These are phyloP conservation scores for Torrubiellomyces zombiae DNA, from an alignment of 2,329 filamentous ascomycete genomes.

Conservation along the genomic window DNA sequence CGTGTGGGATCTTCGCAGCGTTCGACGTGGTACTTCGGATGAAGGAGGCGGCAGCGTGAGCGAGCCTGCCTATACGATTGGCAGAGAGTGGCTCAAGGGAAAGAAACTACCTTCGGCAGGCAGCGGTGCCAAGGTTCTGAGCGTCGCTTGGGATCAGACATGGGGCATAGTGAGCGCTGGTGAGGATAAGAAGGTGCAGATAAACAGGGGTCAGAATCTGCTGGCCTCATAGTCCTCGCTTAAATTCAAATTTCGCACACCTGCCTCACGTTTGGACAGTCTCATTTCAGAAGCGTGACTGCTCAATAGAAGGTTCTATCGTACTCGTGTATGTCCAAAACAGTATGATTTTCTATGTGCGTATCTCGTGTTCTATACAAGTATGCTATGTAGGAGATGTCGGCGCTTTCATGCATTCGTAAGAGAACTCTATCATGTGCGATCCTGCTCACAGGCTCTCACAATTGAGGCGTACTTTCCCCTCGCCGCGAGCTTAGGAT, in stretches of 20 bases:
- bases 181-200: conserved; percentile 88
- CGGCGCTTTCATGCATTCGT: too few species aligned
- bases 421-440: too few species aligned
- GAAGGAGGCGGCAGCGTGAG: conserved; percentile 48
- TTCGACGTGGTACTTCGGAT: conserved; percentile 39
- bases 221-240: conserved; percentile 19
- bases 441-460: conserved; percentile 6
- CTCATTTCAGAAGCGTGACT: conserved; percentile 2
- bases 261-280: conserved; percentile 1
- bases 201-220: conserved; percentile 54
- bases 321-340: too few species aligned
- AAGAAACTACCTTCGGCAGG: conserved; percentile 52
- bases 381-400: too few species aligned
- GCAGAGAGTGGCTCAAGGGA: conserved; percentile 52
- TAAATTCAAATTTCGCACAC: not conserved
- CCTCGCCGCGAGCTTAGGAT: conserved; percentile 5
- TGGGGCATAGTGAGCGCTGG: conserved; percentile 83
- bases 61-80: conserved; percentile 60
- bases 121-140: conserved; percentile 80
- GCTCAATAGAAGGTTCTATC: too few species aligned
- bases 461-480: conserved; percentile 13
- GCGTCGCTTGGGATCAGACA: conserved; percentile 68
- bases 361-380: too few species aligned
- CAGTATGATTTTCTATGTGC: too few species aligned
- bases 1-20: conserved; percentile 80